Base-by-base conservation (phyloP, 2,329 filamentous ascomycete species). In the Corinectria fuckeliana region DNA sequence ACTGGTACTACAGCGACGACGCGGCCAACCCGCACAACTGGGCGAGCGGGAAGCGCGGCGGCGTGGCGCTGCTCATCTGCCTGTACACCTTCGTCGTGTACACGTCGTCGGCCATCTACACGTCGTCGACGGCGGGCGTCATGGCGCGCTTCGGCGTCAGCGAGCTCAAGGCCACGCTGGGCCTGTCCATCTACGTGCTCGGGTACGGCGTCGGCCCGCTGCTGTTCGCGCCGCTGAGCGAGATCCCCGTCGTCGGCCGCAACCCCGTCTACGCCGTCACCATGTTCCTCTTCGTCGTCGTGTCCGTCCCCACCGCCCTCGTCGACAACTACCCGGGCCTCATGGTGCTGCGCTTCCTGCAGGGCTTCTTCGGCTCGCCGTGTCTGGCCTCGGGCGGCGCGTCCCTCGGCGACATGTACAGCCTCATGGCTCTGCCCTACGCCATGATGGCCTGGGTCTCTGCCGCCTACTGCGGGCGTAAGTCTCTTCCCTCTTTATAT, bases 251-350 rank as follows among this genome's bases (percentile, higher is more conserved):
- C 44, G 82, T 91, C 50, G 89, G 90, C 2, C 81, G 89, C 6
- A 91, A 88, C 66, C 85, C 85, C 0, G 83, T 89, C 5, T 92
- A 92, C 73, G 83, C 90, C 32, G 72, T 84, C 64, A 88, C 88
- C 9, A 88, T 91, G 77, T 83, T 84, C 58, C 77, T 91, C 25
- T 92, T 91, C 71, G 85, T 89, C 48, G 81, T 91, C 60, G 74
- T 92, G 10, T 85, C 83, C 5, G 81, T 91, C 14, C 88, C 88
- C 0, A 85, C 88, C 0, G 85, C 87, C 0, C 72, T 91, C 0
- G 85, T 85, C 3, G 74, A 83, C 42, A 89, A 87, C 75, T 89
- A 87, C 51, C 76, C 84, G 0, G 87, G 87, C 0, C 78, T 92
- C 9, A 80, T 90, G 66, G 85, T 89, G 2, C 77, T 88, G 3